These are phyloP conservation scores for Cunninghamia lanceolata DNA, from an alignment of 75 land plant genomes.

Conservation along the genomic window DNA sequence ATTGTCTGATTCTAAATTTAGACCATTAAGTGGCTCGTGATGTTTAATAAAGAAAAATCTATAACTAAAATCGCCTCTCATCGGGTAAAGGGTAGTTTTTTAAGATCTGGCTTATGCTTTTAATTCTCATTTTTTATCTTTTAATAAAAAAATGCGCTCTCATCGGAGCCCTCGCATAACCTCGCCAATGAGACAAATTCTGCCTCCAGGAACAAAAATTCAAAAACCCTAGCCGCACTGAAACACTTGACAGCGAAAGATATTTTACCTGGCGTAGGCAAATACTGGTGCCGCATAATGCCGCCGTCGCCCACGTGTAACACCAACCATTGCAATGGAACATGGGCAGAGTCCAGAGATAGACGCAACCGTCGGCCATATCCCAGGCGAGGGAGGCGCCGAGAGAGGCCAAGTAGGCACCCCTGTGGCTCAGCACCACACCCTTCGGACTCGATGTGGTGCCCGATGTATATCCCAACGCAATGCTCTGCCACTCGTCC, in stretches of 20 bases:
- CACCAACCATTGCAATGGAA: constrained; percentile 99
- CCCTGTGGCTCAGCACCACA: constrained; percentile 77
- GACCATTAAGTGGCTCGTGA: too few relatives aligned
- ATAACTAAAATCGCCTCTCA: too few relatives aligned
- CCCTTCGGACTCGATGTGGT: constrained; percentile 95
- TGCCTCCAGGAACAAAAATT: too few relatives aligned
- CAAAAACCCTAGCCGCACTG: too few relatives aligned
- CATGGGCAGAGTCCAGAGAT: constrained; percentile 93
- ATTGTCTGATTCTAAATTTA: too few relatives aligned
- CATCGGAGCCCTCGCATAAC: too few relatives aligned
- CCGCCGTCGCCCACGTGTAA: constrained; percentile 86
- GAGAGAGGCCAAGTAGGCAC: constrained; percentile 79
- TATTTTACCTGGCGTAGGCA: constrained; percentile 76
- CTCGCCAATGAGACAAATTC: too few relatives aligned
- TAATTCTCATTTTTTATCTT: too few relatives aligned
- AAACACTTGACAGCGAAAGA: not conserved
- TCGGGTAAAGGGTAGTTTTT: too few relatives aligned
- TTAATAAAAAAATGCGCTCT: too few relatives aligned
- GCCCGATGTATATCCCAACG: constrained; percentile 91
- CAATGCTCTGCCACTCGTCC: constrained; percentile 95
- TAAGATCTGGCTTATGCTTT: too few relatives aligned
- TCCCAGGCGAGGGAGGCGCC: constrained; percentile 68
- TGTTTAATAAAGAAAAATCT: too few relatives aligned
- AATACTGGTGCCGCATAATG: constrained; percentile 79
- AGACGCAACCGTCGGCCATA: constrained; percentile 69